These are phyloP conservation scores for Lecanosticta acicola DNA, from an alignment of 2,329 filamentous ascomycete genomes.

Conservation along the genomic window DNA sequence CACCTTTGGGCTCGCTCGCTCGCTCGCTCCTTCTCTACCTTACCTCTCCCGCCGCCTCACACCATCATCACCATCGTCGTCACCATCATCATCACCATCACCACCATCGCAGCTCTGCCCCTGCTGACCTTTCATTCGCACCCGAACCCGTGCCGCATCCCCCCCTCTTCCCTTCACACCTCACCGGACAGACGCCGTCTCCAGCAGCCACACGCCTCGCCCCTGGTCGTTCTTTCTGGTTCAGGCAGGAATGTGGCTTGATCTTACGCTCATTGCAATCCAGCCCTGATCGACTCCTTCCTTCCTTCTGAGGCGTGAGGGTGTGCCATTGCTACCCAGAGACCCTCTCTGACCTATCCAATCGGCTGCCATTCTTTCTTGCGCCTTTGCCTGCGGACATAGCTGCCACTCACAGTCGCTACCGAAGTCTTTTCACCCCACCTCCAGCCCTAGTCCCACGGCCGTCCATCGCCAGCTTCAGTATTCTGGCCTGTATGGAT, in stretches of 20 bases:
- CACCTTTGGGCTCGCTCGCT: neutral
- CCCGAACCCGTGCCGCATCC: no score
- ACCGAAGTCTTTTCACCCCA: neutral
- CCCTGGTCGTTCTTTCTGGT: neutral
- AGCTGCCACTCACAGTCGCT: neutral
- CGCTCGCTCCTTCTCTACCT: no score
- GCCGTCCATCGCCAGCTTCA: neutral
- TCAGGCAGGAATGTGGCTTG: neutral
- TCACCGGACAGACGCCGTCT: no score
- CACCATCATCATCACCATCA: no score
- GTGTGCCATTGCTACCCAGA: neutral
- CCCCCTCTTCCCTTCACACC: neutral
- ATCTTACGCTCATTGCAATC: neutral
- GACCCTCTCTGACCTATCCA: neutral
- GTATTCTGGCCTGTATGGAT: slow-evolving; percentile 24
- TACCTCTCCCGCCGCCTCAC: no score
- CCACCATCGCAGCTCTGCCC: no score
- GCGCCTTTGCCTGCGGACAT: neutral
- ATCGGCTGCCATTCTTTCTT: neutral
- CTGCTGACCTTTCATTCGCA: no score
- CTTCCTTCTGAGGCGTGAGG: neutral
- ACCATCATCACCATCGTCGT: no score
- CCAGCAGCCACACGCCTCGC: neutral
- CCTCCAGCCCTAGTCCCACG: neutral
- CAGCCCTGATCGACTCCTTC: neutral